phyloP scores from a whole-genome alignment of 2,329 filamentous ascomycete species.

The Colletotrichum euphorbiae region DNA sequence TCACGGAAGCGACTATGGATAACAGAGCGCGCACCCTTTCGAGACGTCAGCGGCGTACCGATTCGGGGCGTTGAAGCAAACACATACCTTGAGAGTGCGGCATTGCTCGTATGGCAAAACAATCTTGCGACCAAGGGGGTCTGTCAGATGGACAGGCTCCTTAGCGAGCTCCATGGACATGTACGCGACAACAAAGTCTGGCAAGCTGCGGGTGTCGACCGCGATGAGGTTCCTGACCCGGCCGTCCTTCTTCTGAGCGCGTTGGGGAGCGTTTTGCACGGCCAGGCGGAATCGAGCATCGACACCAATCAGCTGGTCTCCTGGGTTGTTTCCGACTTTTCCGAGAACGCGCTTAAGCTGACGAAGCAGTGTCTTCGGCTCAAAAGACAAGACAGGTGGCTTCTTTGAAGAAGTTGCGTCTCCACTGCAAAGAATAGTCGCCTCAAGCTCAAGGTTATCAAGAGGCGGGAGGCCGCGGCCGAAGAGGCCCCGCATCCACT shows the following conservation, averaged over 20 bases:
- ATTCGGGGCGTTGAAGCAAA: rapidly evolving
- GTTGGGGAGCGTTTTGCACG: conserved; percentile 10
- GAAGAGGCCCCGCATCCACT: conserved; percentile 28
- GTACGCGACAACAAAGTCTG: conserved; percentile 22
- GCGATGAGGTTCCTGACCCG: conserved; percentile 21
- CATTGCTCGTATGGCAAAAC: conserved; percentile 23
- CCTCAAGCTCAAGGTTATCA: conserved; percentile 28
- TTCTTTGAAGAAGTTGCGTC: background rate
- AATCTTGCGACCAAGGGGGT: conserved; percentile 24
- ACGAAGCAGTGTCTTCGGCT: conserved; percentile 24
- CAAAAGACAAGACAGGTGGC: background rate
- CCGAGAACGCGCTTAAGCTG: conserved; percentile 27
- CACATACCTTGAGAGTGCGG: conserved; percentile 24
- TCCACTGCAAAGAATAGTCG: conserved; percentile 20
- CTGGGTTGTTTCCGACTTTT: background rate
- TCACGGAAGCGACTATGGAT: conserved; percentile 29
- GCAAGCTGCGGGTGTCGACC: conserved; percentile 6
- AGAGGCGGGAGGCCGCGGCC: conserved; percentile 9
- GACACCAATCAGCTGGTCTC: conserved; percentile 9
- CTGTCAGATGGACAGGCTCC: conserved; percentile 25
- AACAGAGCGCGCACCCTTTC: conserved; percentile 11
- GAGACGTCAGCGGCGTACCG: background rate
- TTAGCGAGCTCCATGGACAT: conserved; percentile 28
- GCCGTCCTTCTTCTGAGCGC: conserved; percentile 26
- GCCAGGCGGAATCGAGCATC: conserved; percentile 10